Evolutionary conservation across 1,284 basidiomycete genomes (phyloP).

Genomic region (Ceratobasidium sp.): DNA sequence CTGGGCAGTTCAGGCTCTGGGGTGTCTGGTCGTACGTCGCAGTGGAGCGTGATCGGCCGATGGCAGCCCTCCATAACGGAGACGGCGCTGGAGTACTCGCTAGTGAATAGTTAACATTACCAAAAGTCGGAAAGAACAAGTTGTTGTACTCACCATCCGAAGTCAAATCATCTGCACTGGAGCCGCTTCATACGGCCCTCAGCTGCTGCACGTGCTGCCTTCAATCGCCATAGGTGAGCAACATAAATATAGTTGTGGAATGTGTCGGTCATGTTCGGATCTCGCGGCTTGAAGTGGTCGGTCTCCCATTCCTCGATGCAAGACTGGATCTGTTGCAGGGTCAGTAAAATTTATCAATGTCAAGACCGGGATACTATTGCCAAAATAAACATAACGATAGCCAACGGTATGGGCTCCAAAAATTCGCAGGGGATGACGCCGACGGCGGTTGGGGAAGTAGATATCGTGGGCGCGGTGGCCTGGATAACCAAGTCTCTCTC

Average conservation of each 20-base stretch:
- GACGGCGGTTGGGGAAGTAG: neutral
- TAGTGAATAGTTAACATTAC: neutral
- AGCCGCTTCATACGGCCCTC: neutral
- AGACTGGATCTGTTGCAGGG: neutral
- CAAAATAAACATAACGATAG: neutral
- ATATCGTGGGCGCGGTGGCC: neutral
- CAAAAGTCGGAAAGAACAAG: neutral
- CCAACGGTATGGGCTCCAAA: conserved; percentile 1
- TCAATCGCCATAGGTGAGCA: conserved; percentile 8
- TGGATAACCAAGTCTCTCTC: neutral
- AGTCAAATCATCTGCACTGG: neutral
- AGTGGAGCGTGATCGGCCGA: neutral
- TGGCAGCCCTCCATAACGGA: neutral
- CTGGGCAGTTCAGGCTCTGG: neutral
- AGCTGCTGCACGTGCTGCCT: neutral
- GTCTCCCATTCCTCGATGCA: conserved; percentile 6
- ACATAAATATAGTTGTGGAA: conserved; percentile 3
- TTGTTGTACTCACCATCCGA: neutral
- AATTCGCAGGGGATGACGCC: neutral
- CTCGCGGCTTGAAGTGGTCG: neutral
- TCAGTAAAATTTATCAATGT: neutral
- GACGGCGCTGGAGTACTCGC: neutral
- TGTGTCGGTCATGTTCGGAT: neutral
- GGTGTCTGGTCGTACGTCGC: neutral
- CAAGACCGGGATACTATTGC: neutral